Base-by-base conservation (phyloP, 768 basidiomycete genomes). In the Suillus subaureus region DNA sequence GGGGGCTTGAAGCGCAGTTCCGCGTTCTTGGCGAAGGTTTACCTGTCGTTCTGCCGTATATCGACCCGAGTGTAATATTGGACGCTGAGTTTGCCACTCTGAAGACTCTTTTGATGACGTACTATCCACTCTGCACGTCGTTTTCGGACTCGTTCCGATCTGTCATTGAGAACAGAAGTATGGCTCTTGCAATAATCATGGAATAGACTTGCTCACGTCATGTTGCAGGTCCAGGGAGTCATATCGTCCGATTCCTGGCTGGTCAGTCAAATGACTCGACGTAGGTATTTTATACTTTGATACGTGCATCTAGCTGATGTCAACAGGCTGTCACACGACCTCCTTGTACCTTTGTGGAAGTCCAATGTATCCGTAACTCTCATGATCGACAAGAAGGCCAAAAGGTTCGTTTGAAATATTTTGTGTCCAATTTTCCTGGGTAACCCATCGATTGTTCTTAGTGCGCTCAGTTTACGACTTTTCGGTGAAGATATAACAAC, bases 321-420 rank as follows among this genome's bases (percentile, higher is more conserved):
- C 1, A n/a, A 4, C 63, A 95, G 91, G 6, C 80, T 94, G 42
- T 80, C 84, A n/a, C 88, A 93, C 69, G 89, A 94, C 61, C 82
- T 99, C 31, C 77, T 91, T n/a, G 79, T 98, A n/a, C 97, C 97
- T 0, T 84, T 99, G 61, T 99, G 97, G 97, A 96, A 93, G 78
- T 95, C 94, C 2, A 90, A 90, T 65, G 87, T 89, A 15, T 97
- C 95, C 0, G 74, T 97, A 61, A 88, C 91, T 0, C 82, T 99
- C 65, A 95, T 99, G 94, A 88, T 97, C 62, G 96, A 99, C 79
- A 99, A 99, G 78, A 92, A 92, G 73, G 93, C 95, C 31, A 99
- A 99, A 79, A 94, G 91, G 96, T 94, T 52, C 13, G 81, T 74
- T 11, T 21, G 3, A 39, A n/a, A 47, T 26, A 11, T 42, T 11